These are phyloP conservation scores for Sorghum bicolor DNA, from an alignment of 176 grass and related monocot genomes.

Conservation along the genomic window DNA sequence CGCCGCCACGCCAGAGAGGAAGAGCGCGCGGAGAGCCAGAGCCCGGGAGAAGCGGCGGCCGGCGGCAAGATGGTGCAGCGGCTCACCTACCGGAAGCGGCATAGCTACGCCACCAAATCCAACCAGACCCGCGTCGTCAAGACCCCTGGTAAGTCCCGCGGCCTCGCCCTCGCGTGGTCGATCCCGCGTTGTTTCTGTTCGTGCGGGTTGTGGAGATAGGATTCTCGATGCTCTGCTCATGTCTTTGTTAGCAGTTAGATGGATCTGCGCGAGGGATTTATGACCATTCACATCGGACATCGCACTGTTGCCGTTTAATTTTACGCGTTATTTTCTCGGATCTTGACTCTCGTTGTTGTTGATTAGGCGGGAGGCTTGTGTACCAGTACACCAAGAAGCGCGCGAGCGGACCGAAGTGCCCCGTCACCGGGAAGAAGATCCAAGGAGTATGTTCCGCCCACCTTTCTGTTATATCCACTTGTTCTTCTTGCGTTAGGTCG, in stretches of 20 bases:
- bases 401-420: slow-evolving; percentile 82
- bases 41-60: slow-evolving; percentile 25
- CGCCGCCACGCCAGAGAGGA: slow-evolving; percentile 13
- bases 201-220: background rate
- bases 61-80: slow-evolving; percentile 69
- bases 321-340: background rate
- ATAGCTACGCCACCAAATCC: slow-evolving; percentile 76
- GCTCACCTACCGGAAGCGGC: slow-evolving; percentile 69
- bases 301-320: background rate
- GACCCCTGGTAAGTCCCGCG: slow-evolving; percentile 48
- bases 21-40: slow-evolving; percentile 3
- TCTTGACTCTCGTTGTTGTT: background rate
- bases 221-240: background rate
- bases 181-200: background rate
- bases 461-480: background rate
- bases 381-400: slow-evolving; percentile 92
- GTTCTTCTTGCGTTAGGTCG: background rate
- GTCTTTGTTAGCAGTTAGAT: background rate
- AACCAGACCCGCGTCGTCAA: slow-evolving; percentile 84
- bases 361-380: slow-evolving; percentile 72
- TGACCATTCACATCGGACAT: background rate
- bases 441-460: slow-evolving; percentile 56
- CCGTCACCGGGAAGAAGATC: slow-evolving; percentile 84
- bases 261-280: background rate
- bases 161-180: background rate